phyloP scores from a whole-genome alignment of 169 alveolate species.

The Eimeria sp. region DNA sequence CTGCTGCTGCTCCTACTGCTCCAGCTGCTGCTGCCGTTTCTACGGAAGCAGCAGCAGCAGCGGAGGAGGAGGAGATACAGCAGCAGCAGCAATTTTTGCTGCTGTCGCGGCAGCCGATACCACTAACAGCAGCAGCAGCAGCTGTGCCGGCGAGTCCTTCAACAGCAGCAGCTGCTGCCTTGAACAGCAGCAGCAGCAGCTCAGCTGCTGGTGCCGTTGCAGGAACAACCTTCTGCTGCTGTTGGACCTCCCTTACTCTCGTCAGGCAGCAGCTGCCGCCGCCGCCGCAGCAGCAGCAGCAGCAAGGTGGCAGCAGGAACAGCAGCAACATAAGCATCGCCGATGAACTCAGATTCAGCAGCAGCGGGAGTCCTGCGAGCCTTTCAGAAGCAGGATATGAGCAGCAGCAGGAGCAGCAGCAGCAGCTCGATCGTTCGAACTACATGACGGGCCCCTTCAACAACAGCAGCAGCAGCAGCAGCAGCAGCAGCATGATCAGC shows the following conservation, averaged over 20 bases:
- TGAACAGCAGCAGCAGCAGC: background rate
- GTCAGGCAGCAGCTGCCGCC: background rate
- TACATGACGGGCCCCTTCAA: background rate
- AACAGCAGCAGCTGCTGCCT: too few species aligned
- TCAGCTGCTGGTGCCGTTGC: background rate
- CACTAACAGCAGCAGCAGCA: background rate
- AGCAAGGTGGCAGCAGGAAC: constrained; percentile 31
- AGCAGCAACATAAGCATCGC: background rate
- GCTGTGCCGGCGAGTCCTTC: background rate
- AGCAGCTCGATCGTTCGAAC: background rate
- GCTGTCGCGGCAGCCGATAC: background rate
- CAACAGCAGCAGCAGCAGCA: background rate
- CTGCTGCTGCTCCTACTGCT: constrained; percentile 25
- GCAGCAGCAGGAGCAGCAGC: constrained; percentile 46
- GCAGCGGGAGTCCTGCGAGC: too few species aligned
- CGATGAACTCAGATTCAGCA: too few species aligned
- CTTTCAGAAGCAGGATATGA: too few species aligned
- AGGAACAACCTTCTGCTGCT: background rate
- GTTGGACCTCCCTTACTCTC: background rate
- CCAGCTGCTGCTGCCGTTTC: background rate
- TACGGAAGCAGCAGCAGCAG: constrained; percentile 47
- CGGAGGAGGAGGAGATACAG: background rate
- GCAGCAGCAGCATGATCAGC: background rate
- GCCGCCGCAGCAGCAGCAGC: constrained; percentile 32
- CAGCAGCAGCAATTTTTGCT: constrained; percentile 51